These are phyloP conservation scores for Colletotrichum musae DNA, from an alignment of 2,329 filamentous ascomycete genomes.

Conservation along the genomic window DNA sequence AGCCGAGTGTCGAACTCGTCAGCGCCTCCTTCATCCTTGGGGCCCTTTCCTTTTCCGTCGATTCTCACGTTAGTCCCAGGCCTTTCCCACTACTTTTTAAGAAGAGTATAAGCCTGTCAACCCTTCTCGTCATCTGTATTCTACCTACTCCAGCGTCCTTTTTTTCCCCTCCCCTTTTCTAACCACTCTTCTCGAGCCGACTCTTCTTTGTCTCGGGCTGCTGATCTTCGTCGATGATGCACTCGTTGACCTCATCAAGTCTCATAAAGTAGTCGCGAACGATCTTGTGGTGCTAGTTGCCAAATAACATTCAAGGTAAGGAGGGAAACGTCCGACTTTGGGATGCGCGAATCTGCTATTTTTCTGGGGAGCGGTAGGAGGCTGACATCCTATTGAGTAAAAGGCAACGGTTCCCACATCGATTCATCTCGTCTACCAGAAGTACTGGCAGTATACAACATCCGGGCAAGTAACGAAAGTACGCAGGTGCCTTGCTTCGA, in stretches of 20 bases:
- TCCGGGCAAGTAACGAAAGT: no score
- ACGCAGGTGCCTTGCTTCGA: no score
- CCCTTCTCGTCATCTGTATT: conserved; percentile 9
- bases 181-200: background rate
- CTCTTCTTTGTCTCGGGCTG: conserved; percentile 29
- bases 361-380: conserved; percentile 6
- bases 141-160: conserved; percentile 2
- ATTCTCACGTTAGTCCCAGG: conserved; percentile 3
- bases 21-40: conserved; percentile 24
- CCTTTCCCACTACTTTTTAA: background rate
- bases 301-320: background rate
- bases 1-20: conserved; percentile 32
- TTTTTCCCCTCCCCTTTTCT: background rate
- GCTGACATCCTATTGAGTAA: conserved; percentile 25
- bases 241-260: conserved; percentile 34
- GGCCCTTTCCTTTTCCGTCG: conserved; percentile 36
- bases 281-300: background rate
- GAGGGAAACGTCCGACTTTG: background rate
- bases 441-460: no score
- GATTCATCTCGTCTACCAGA: no score
- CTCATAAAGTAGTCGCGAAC: background rate
- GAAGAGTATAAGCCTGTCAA: conserved; percentile 19
- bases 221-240: conserved; percentile 35
- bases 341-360: conserved; percentile 6
- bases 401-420: conserved; percentile 2